A percentile compares a stretch with the other conserved stretches of the same genome.
Evolutionary conservation across 108 stramenopile genomes (phyloP).

Genomic region (Stephanodiscus minutulus): DNA sequence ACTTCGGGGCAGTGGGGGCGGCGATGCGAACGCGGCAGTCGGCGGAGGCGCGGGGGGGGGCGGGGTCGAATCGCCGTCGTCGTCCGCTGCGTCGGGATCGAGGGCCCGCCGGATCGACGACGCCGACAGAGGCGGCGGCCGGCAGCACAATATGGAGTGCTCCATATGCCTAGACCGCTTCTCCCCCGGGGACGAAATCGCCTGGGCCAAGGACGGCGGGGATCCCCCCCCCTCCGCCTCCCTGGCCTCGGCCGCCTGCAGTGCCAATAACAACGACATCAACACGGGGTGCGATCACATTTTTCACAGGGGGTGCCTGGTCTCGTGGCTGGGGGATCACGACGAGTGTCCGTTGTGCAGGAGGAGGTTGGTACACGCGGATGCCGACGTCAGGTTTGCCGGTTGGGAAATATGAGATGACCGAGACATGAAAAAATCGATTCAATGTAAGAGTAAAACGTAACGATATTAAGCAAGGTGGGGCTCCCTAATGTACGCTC

Average conservation of each 20-base stretch:
- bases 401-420: slow-evolving; percentile 25
- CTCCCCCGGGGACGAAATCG: slow-evolving; percentile 33
- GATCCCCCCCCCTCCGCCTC: slow-evolving; percentile 4
- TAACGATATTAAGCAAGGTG: too few relatives aligned
- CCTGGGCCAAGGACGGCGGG: slow-evolving; percentile 51
- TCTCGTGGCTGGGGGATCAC: slow-evolving; percentile 40
- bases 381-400: slow-evolving; percentile 44
- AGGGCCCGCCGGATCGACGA: slow-evolving; percentile 1
- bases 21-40: not conserved
- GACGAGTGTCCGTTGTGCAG: slow-evolving; percentile 52
- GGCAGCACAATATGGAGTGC: slow-evolving; percentile 29
- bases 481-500: too few relatives aligned
- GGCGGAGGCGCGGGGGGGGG: not conserved
- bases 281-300: slow-evolving; percentile 46
- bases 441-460: not conserved
- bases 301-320: slow-evolving; percentile 44
- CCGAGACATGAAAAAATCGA: not conserved
- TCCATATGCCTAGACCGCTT: slow-evolving; percentile 47
- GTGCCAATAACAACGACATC: not conserved
- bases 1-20: not conserved
- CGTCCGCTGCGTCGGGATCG: not conserved
- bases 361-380: slow-evolving; percentile 43
- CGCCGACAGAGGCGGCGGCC: not conserved
- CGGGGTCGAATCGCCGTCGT: not conserved
- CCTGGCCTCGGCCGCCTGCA: not conserved